Base-by-base conservation (phyloP, 164 flowering plant genomes). In the Magnolia officinalis region DNA sequence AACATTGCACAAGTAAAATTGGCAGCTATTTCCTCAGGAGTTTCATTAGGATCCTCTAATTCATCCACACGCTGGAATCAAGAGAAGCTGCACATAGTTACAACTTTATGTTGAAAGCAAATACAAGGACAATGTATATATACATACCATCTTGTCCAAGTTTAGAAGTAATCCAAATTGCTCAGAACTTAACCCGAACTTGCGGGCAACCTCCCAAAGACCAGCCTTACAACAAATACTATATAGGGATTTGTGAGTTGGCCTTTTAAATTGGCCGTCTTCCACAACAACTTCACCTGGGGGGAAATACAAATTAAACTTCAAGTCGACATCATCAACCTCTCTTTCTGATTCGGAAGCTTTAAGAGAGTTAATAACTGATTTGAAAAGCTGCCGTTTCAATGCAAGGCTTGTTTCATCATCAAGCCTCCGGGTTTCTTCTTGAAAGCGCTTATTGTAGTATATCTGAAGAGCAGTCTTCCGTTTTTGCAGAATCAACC, bases 241-340 rank as follows among this genome's bases (percentile, higher is more conserved):
- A 78, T 94, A 96, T 2, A 75, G 80, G 52, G 98, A 89, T 78
- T 85, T 91, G 74, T 95, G 86, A 85, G 83, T 90, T 8, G 97
- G 99, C 85, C 98, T 88, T 85, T 91, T 94, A 80, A 81, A 94
- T 63, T 90, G 90, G 52, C 98, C 98, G 80, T 94, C 99, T 76
- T 93, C 97, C 66, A 86, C 86, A 50, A 86, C 93, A 58, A 84
- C 88, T 81, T 94, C 99, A 67, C 97, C 98, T 0, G 96, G 88
- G 7, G 98, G 98, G 74, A 96, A 96, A 83, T 96, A 97, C 85
- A 96, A 81, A 77, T 89, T 92, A 75, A 94, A 94, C 79, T 96
- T 92, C 2, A 85, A 78, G 79, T 96, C 98, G 51, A 94, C 98
- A 86, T 91, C 98, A 87, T 92, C 95, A 76, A 95, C 93, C 81